Conservation (phyloP, 2,329 filamentous ascomycete genomes). For the Didymella segeticola region DNA sequence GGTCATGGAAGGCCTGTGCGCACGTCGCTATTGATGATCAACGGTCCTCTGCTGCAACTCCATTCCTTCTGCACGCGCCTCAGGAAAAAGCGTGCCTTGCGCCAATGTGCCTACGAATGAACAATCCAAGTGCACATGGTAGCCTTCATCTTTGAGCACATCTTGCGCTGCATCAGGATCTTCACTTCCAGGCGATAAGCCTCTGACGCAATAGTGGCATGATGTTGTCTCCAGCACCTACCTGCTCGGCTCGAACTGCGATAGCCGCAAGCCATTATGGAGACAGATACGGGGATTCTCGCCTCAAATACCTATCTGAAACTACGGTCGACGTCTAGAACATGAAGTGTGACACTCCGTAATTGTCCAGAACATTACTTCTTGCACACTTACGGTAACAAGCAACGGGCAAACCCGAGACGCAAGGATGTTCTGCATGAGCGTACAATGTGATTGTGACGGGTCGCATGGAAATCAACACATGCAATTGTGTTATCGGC, state of each 20-base stretch:
- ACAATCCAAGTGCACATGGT: not conserved
- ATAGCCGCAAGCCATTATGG: conserved; percentile 6
- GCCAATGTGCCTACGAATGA: not conserved
- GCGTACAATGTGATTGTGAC: not conserved
- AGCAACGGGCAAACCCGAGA: not conserved
- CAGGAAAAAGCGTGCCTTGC: not conserved
- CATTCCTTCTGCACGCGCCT: not conserved
- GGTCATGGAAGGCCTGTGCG: conserved; percentile 6
- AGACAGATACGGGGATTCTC: not conserved
- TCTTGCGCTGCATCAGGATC: not conserved
- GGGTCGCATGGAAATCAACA: not conserved
- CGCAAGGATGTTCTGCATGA: not conserved
- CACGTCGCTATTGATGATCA: not conserved
- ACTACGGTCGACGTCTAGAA: conserved; percentile 4
- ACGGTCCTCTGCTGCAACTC: not conserved
- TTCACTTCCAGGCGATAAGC: not conserved
- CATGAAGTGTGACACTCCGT: not conserved
- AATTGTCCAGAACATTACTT: not conserved
- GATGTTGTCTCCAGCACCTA: not conserved
- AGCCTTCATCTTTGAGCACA: not conserved
- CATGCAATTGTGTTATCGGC: not conserved
- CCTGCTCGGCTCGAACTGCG: not conserved
- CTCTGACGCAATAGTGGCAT: conserved; percentile 11
- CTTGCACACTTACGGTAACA: not conserved
- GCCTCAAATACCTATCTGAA: conserved; percentile 5